Evolutionary conservation across 2,329 filamentous ascomycete species (phyloP), one percentile per base, ranked within the genome.

Genomic region (Amphichorda felina): DNA sequence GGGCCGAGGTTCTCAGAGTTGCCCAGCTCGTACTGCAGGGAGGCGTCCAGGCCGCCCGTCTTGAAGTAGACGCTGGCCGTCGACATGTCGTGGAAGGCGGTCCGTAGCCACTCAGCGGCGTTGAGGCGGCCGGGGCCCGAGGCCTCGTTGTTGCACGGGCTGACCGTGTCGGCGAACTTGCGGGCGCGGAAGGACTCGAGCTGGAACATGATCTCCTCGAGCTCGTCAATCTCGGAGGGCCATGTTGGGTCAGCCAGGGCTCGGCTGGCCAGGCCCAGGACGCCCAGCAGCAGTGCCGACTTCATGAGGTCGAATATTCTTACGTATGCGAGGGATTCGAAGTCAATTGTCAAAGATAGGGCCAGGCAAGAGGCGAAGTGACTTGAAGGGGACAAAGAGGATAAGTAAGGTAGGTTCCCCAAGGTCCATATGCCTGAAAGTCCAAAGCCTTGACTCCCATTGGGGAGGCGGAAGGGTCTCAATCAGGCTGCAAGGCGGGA

Each of bases 21-120:
- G 21, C 51, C 56, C 15, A 75, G 53, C 52, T 79, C 74, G 45
- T 69, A 79, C 41, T 73, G 68, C 21, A 79, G 55, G 4, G 73
- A 79, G 11, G 56, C 73, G 44, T 79, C 75, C 26, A 78, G 41
- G 1, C 75, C 75, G 25, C 74, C 74, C 4, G 51, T 54, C 26
- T 60, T 57, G 21, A 55, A 59, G 41, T 54, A 64, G 10, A 56
- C 49, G 44, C 70, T 73, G 21, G 60, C 65, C 3, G 71, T 72
- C 4, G 70, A 59, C 65, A 76, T 73, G 48, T 78, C 74, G 51
- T 78, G 74, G 41, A 79, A 78, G 17, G 65, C 73, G 3, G 69
- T 65, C 22, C 73, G 64, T 29, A 79, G 52, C 73, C 73, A 79
- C 51, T 77, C 72, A 6, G 72, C 72, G 5, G 74, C 70, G 30